phyloP scores from a whole-genome alignment of 305 asterid species.

The Lippia alba region DNA sequence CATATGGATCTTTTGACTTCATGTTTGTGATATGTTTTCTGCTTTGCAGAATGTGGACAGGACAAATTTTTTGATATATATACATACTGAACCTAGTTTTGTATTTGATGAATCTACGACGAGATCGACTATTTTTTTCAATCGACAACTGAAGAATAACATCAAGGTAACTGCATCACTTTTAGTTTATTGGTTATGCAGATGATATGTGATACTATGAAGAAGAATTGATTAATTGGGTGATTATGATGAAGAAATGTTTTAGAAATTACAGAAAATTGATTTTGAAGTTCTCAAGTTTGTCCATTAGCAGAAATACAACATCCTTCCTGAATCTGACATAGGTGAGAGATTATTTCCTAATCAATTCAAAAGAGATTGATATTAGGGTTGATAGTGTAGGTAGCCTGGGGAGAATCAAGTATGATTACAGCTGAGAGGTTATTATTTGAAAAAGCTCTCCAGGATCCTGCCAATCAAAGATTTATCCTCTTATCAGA shows the following conservation, averaged over 20 bases:
- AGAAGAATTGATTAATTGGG: constrained; percentile 24
- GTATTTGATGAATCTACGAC: constrained; percentile 83
- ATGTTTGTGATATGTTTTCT: neutral
- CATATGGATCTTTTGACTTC: neutral
- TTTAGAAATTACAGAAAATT: neutral
- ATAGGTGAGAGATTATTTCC: constrained; percentile 26
- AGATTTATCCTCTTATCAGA: constrained; percentile 96
- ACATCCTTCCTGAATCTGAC: neutral
- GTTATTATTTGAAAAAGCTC: constrained; percentile 80
- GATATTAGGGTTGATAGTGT: constrained; percentile 46
- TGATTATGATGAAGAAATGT: constrained; percentile 7
- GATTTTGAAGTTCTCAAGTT: neutral
- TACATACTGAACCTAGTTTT: constrained; percentile 91
- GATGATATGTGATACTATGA: constrained; percentile 7
- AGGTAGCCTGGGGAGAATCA: constrained; percentile 99
- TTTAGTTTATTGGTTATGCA: constrained; percentile 29
- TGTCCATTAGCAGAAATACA: constrained; percentile 15
- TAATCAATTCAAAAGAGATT: constrained; percentile 36
- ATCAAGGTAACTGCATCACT: constrained; percentile 60
- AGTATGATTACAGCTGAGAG: constrained; percentile 99
- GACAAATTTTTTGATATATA: constrained; percentile 64
- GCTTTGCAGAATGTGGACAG: constrained; percentile 72
- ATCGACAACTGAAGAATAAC: constrained; percentile 74
- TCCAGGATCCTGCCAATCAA: constrained; percentile 87
- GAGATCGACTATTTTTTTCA: constrained; percentile 57